Conservation (phyloP, 139 green algal genomes). For the Ostreobium quekettii region DNA sequence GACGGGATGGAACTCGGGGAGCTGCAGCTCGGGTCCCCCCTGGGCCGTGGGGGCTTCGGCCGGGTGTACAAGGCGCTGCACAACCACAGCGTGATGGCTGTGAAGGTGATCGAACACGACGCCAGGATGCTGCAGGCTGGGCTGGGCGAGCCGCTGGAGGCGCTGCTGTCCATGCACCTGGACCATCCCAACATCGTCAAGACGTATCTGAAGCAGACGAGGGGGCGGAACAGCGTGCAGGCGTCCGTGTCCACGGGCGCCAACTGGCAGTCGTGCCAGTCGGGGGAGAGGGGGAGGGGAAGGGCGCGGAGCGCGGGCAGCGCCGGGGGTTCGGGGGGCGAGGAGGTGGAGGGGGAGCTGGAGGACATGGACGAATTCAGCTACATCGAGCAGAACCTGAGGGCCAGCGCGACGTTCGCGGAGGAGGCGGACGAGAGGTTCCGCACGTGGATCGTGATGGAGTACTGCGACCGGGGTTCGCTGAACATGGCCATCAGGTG, state of each 20-base stretch:
- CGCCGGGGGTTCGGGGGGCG: too few species aligned
- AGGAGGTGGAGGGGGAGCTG: too few species aligned
- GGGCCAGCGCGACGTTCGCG: too few species aligned
- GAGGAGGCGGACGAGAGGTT: neutral
- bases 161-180: neutral
- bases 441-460: constrained; percentile 17
- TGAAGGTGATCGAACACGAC: constrained; percentile 17
- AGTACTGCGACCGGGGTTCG: constrained; percentile 14
- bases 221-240: neutral
- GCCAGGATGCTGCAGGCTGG: neutral
- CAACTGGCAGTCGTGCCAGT: too few species aligned
- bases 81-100: neutral
- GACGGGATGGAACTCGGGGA: too few species aligned
- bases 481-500: constrained; percentile 9
- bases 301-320: too few species aligned
- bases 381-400: constrained; percentile 8
- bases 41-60: constrained; percentile 28
- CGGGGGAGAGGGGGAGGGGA: too few species aligned
- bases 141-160: constrained; percentile 1
- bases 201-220: constrained; percentile 16
- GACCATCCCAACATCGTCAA: constrained; percentile 18
- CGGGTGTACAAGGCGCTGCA: constrained; percentile 22
- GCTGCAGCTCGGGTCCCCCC: constrained; percentile 12
- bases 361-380: constrained; percentile 20
- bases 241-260: too few species aligned